Conservation (phyloP, 1,139 yeast species). For the Scheffersomyces stambukii region DNA sequence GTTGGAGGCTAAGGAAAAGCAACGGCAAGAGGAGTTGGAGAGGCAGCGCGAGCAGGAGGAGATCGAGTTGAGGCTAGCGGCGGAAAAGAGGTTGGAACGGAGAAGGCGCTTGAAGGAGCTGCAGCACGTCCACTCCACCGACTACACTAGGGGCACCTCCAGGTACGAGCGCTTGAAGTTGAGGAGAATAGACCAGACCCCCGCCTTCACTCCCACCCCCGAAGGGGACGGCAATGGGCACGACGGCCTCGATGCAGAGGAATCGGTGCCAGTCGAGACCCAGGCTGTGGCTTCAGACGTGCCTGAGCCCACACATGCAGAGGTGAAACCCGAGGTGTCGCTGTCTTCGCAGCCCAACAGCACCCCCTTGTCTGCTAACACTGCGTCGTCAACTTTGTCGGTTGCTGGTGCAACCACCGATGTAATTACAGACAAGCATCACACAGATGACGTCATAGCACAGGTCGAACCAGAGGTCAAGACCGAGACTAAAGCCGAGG, state of each 20-base stretch:
- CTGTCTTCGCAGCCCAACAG: no score
- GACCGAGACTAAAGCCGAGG: no score
- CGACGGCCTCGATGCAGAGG: neutral
- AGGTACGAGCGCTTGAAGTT: conserved; percentile 42
- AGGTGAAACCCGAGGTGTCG: no score
- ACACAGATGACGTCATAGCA: no score
- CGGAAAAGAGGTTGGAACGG: conserved; percentile 37
- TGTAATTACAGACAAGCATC: no score
- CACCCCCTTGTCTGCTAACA: no score
- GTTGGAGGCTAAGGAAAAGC: conserved; percentile 48
- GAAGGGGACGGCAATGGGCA: conserved; percentile 2
- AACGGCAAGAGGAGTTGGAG: conserved; percentile 34
- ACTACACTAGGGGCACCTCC: conserved; percentile 23
- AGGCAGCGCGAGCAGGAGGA: conserved; percentile 30
- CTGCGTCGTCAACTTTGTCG: no score
- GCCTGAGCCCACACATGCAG: no score
- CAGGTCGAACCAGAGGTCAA: no score
- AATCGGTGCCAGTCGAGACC: neutral
- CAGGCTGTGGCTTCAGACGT: no score
- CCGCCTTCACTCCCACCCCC: conserved; percentile 6
- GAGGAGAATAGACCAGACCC: conserved; percentile 17
- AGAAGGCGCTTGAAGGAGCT: conserved; percentile 20
- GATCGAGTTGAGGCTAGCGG: conserved; percentile 26
- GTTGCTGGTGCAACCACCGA: no score
- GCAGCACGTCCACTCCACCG: conserved; percentile 7